Conservation (phyloP, 75 land plant species). For the Cunninghamia lanceolata region DNA sequence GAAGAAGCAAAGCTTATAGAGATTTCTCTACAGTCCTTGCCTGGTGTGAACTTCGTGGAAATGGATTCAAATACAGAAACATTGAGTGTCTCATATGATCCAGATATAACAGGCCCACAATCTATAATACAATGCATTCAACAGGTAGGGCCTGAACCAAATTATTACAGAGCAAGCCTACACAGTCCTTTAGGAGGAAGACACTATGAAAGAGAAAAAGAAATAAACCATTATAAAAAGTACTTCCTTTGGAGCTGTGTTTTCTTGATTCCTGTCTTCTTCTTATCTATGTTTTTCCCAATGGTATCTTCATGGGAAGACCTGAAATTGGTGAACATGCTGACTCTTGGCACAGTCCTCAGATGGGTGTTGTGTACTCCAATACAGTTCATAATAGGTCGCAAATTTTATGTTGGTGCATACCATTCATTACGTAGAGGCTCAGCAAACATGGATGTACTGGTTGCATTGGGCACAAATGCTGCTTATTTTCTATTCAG, state of each 20-base stretch:
- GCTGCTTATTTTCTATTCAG: conserved; percentile 68
- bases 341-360: conserved; percentile 67
- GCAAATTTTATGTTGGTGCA: conserved; percentile 56
- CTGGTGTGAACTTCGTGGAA: conserved; percentile 74
- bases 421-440: conserved; percentile 48
- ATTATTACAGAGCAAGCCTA: conserved; percentile 52
- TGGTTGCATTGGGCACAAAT: conserved; percentile 65
- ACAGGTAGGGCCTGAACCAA: conserved; percentile 39
- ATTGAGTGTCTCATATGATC: conserved; percentile 64
- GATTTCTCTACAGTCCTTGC: conserved; percentile 47
- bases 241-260: conserved; percentile 78
- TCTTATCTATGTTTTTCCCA: conserved; percentile 85
- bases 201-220: conserved; percentile 49
- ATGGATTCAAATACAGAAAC: conserved; percentile 36
- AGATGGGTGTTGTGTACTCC: conserved; percentile 92
- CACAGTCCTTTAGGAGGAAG: conserved; percentile 42
- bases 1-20: conserved; percentile 43
- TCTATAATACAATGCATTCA: conserved; percentile 66
- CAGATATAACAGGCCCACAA: conserved; percentile 82
- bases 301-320: conserved; percentile 62
- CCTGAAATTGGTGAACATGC: conserved; percentile 46
- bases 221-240: conserved; percentile 43
- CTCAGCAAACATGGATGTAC: conserved; percentile 68
- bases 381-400: conserved; percentile 83
- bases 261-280: conserved; percentile 79